Evolutionary conservation across 2,329 filamentous ascomycete genomes (phyloP).

Genomic region (Myriosclerotinia scirpicola): DNA sequence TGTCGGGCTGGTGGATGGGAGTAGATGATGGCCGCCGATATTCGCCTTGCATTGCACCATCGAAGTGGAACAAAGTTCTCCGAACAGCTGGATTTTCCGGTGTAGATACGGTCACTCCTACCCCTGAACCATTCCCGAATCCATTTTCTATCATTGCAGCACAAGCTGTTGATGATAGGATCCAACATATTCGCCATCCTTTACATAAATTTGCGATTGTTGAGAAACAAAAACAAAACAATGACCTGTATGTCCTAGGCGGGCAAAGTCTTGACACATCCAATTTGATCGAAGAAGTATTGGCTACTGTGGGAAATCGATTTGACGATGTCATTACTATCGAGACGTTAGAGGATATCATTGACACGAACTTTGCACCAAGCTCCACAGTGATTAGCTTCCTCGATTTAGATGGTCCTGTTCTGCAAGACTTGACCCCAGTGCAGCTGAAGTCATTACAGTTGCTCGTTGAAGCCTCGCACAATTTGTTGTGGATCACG

Average conservation of each 20-base stretch:
- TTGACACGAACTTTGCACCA: conserved; percentile 14
- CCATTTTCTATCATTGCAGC: neutral
- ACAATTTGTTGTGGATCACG: conserved; percentile 31
- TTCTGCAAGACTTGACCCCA: conserved; percentile 14
- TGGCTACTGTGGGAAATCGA: neutral
- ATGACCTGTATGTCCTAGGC: conserved; percentile 14
- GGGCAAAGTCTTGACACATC: neutral
- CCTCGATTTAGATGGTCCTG: conserved; percentile 39
- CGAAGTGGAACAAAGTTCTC: conserved; percentile 24
- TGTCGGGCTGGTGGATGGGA: conserved; percentile 20
- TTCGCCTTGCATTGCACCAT: conserved; percentile 27
- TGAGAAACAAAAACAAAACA: neutral
- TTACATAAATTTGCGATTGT: neutral
- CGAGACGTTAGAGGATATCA: neutral
- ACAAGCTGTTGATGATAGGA: conserved; percentile 26
- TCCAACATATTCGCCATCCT: conserved; percentile 20
- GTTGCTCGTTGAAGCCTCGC: conserved; percentile 2
- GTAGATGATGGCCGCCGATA: conserved; percentile 35
- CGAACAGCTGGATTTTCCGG: conserved; percentile 23
- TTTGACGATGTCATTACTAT: conserved; percentile 14
- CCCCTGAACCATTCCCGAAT: no score
- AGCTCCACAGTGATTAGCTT: conserved; percentile 30
- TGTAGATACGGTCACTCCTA: conserved; percentile 10
- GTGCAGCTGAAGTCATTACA: conserved; percentile 14
- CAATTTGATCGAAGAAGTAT: neutral